Evolutionary conservation across 768 basidiomycete species (phyloP), one percentile per base, ranked within the genome.

Genomic region (Chalciporus pseudorubinellus): DNA sequence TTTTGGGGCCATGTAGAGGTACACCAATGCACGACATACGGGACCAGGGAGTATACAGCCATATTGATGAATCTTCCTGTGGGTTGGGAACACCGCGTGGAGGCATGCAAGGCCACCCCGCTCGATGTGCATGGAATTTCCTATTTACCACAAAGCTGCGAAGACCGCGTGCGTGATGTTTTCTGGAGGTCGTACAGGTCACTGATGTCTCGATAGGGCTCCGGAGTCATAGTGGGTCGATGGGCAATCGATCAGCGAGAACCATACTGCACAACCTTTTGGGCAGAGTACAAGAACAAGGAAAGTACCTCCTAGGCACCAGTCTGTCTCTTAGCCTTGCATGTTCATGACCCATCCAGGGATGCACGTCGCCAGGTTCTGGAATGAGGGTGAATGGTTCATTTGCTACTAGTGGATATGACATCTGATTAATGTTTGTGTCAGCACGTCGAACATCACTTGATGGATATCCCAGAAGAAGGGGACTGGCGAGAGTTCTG

Each of bases 401-500:
- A 31, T 31, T 31, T 31, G n/a, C n/a, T 31, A 4, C 29, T 3
- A 4, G 10, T 12, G 12, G 29, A 31, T 31, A 13, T 31, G 9
- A 6, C 26, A 31, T 31, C 8, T 31, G 13, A 31, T 31, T 11
- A 11, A 11, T 31, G 29, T 31, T n/a, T 6, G n/a, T 19, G 19
- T 20, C 29, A 72, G 71, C 66, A 56, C 21, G 65, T 70, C 18
- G 63, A 69, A 22, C 64, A 69, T 9, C 61, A 54, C 45, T 46
- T 72, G 9, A 59, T 63, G 19, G 61, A 63, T 14, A 53, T 72
- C 13, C 70, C 63, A 3, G 11, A 13, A 10, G 61, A 57, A 18
- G 57, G 60, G 4, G 61, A 69, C 26, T 70, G 67, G 70, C 53
- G 56, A 28, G 63, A 63, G 13, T 70, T 72, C 39, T 71, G 68